Conservation (phyloP, 345 rosid species). For the Cardamine chenopodiifolia region DNA sequence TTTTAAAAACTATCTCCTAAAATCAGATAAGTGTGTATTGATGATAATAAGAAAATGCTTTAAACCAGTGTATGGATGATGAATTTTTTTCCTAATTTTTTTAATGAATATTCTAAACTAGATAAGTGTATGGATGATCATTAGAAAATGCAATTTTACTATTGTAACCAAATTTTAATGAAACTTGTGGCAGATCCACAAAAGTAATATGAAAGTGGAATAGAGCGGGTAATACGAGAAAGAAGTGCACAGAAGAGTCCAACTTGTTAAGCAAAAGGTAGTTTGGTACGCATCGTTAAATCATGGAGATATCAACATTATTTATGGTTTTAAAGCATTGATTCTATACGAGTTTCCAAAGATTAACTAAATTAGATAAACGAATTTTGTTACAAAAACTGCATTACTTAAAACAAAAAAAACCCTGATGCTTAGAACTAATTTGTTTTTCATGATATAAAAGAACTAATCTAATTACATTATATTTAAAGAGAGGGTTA, state of each 20-base stretch:
- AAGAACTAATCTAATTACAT: not conserved
- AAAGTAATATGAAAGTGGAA: slow-evolving; percentile 2
- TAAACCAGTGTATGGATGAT: too few species aligned
- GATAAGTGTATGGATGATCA: not conserved
- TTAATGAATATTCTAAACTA: not conserved
- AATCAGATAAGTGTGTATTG: too few species aligned
- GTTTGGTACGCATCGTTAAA: slow-evolving; percentile 15
- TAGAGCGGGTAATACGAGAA: slow-evolving; percentile 36
- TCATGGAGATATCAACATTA: slow-evolving; percentile 6
- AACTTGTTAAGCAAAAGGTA: slow-evolving; percentile 25
- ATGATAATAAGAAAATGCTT: too few species aligned
- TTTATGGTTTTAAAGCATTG: not conserved
- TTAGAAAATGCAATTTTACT: not conserved
- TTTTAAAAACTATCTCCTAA: too few species aligned
- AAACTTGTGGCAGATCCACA: not conserved
- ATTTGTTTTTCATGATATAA: too few species aligned
- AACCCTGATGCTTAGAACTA: not conserved
- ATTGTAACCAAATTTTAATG: not conserved
- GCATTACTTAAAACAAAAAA: not conserved
- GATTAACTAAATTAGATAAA: not conserved
- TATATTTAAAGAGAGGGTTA: not conserved
- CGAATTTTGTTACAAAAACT: not conserved
- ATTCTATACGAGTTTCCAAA: not conserved
- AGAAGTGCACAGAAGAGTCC: slow-evolving; percentile 23
- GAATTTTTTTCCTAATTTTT: too few species aligned